Conservation (phyloP, 306 rosid genomes). For the Ceratonia siliqua region DNA sequence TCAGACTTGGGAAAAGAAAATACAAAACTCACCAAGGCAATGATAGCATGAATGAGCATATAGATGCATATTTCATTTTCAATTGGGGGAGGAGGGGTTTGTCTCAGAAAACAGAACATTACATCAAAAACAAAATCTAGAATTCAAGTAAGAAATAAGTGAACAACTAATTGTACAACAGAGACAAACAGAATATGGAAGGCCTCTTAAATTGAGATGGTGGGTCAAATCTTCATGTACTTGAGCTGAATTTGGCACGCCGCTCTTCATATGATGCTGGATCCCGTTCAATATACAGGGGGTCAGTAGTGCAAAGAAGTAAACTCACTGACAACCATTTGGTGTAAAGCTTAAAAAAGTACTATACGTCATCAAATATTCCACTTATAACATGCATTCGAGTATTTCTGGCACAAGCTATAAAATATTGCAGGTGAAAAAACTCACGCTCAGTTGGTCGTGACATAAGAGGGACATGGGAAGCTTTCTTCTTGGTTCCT, state of each 20-base stretch:
- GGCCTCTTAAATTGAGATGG: constrained; percentile 20
- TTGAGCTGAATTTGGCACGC: constrained; percentile 54
- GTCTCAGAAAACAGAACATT: constrained; percentile 14
- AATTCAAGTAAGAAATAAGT: background rate
- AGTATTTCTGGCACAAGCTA: constrained; percentile 16
- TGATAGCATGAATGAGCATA: background rate
- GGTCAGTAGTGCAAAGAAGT: background rate
- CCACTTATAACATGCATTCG: constrained; percentile 23
- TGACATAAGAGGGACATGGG: constrained; percentile 66
- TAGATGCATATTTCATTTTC: background rate
- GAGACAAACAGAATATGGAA: background rate
- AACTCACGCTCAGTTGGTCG: constrained; percentile 96
- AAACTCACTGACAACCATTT: background rate
- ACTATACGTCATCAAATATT: constrained; percentile 10
- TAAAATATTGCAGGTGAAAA: constrained; percentile 16
- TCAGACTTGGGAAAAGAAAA: too few species aligned
- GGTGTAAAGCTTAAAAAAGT: background rate
- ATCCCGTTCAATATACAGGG: constrained; percentile 25
- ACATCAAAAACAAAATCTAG: background rate
- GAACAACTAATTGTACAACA: constrained; percentile 7
- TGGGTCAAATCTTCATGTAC: constrained; percentile 34
- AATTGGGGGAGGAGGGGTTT: background rate
- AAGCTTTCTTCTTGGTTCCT: constrained; percentile 61
- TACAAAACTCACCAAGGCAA: background rate
- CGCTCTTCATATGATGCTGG: constrained; percentile 91